Evolutionary conservation across 2,329 filamentous ascomycete species (phyloP).

Genomic region (Hypoxylon rubiginosum): DNA sequence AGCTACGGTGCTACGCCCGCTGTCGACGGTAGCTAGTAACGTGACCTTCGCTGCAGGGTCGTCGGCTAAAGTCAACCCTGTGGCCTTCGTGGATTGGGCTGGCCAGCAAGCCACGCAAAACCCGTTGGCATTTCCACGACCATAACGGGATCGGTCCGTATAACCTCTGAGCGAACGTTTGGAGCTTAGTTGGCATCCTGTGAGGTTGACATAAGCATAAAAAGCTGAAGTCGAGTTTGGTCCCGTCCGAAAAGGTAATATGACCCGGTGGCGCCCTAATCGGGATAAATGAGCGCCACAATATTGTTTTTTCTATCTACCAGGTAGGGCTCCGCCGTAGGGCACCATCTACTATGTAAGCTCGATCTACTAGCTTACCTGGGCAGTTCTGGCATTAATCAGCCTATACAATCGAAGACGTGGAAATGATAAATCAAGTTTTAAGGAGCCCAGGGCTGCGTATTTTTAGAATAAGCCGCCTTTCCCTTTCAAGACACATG

Average conservation of each 20-base stretch:
- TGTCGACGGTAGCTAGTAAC: constrained; percentile 34
- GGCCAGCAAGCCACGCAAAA: constrained; percentile 17
- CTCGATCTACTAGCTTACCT: not conserved
- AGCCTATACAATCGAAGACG: constrained; percentile 18
- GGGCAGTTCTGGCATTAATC: constrained; percentile 15
- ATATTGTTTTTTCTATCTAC: constrained; percentile 1
- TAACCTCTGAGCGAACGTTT: constrained; percentile 17
- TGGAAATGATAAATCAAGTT: not conserved
- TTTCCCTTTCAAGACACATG: not conserved
- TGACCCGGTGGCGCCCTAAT: constrained; percentile 17
- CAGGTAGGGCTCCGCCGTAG: no score
- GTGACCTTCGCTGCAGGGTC: constrained; percentile 36
- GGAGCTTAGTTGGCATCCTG: not conserved
- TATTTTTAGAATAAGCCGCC: constrained; percentile 30
- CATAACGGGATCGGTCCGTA: constrained; percentile 29
- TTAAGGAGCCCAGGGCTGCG: not conserved
- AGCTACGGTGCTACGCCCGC: constrained; percentile 31
- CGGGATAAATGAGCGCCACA: constrained; percentile 22
- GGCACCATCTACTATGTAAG: not conserved
- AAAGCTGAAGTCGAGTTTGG: constrained; percentile 9
- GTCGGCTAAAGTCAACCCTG: constrained; percentile 40
- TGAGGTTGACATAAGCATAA: constrained; percentile 35
- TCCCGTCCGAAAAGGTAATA: constrained; percentile 29
- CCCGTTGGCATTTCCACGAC: constrained; percentile 11
- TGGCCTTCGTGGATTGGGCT: constrained; percentile 30